Evolutionary conservation across 306 rosid species (phyloP), one percentile per base, ranked within the genome.

Genomic region (Luffa aegyptiaca): DNA sequence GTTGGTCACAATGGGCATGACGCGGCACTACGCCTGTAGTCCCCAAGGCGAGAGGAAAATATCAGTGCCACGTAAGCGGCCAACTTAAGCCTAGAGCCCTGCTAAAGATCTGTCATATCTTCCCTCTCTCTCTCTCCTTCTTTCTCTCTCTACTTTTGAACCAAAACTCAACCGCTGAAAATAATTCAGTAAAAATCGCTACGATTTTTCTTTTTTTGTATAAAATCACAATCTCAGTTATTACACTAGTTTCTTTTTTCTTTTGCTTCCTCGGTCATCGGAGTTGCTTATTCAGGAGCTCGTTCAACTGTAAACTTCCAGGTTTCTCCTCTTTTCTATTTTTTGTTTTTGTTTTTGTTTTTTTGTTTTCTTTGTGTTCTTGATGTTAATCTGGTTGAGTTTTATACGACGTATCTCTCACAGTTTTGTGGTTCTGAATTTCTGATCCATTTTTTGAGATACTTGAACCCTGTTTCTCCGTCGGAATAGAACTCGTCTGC

Each of bases 41-140:
- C 80, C 81, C 3, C 55, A 45, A 77, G 88, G 82, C 71, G 86
- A 85, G 92, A 72, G 93, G 89, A 91, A 93, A 93, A 90, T 93
- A 93, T 93, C 94, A 85, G 81, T 62, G 92, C 91, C 97, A 93
- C 97, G 97, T 91, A 85, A 17, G 73, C 87, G 79, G 58, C 68
- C 84, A 83, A 74, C 86, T 82, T 72, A 58, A n/a, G 78, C 90
- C 77, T 42, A 52, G 65, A 76, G 84, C 63, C 84, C 89, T 86
- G 77, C 66, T 85, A 90, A 90, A 91, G 96, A 93, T 93, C 94
- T 36, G 48, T 33, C 63, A 53, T 75, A 75, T 75, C 79, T 75
- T 52, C 46, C 26, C 4, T 35, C 17, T 62, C 58, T 69, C 46
- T 69, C 81, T 68, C 71, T 75, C 5, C 82, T 10, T 33, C 12